These are phyloP conservation scores for Hirschfeldia incana DNA, from an alignment of 345 rosid species.

Conservation along the genomic window DNA sequence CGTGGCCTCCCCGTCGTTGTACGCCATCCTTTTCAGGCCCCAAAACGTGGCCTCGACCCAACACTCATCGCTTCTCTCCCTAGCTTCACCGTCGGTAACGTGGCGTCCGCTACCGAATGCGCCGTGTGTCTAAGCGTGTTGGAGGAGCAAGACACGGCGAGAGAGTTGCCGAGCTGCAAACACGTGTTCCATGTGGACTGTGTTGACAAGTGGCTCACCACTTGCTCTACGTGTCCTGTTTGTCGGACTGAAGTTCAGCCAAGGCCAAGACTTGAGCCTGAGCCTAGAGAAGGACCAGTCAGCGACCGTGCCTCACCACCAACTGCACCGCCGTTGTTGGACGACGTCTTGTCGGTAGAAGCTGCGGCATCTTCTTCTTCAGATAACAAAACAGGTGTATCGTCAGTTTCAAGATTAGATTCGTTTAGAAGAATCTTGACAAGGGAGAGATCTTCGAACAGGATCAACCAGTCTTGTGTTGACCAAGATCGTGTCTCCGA, in stretches of 20 bases:
- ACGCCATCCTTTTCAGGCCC: slow-evolving; percentile 40
- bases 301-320: slow-evolving; percentile 29
- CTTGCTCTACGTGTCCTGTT: slow-evolving; percentile 71
- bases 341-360: slow-evolving; percentile 23
- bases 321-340: slow-evolving; percentile 37
- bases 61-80: slow-evolving; percentile 61
- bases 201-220: slow-evolving; percentile 65
- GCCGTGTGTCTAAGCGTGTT: slow-evolving; percentile 71
- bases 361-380: slow-evolving; percentile 31
- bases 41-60: slow-evolving; percentile 57
- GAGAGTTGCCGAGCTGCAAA: slow-evolving; percentile 69
- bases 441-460: slow-evolving; percentile 58
- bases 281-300: slow-evolving; percentile 50
- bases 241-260: slow-evolving; percentile 83
- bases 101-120: slow-evolving; percentile 45
- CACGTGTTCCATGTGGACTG: slow-evolving; percentile 73
- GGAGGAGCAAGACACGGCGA: slow-evolving; percentile 60
- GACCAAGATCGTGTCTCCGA: slow-evolving; percentile 40
- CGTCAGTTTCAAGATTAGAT: slow-evolving; percentile 48
- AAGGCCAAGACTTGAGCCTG: slow-evolving; percentile 44
- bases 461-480: slow-evolving; percentile 38
- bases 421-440: slow-evolving; percentile 56
- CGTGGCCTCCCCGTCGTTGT: slow-evolving; percentile 30
- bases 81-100: slow-evolving; percentile 27
- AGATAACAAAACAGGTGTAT: slow-evolving; percentile 33